Percentiles rank a stretch among this genome's conserved stretches.
These are phyloP conservation scores for Cladophialophora exuberans DNA, from an alignment of 2,329 filamentous ascomycete genomes.

Conservation along the genomic window DNA sequence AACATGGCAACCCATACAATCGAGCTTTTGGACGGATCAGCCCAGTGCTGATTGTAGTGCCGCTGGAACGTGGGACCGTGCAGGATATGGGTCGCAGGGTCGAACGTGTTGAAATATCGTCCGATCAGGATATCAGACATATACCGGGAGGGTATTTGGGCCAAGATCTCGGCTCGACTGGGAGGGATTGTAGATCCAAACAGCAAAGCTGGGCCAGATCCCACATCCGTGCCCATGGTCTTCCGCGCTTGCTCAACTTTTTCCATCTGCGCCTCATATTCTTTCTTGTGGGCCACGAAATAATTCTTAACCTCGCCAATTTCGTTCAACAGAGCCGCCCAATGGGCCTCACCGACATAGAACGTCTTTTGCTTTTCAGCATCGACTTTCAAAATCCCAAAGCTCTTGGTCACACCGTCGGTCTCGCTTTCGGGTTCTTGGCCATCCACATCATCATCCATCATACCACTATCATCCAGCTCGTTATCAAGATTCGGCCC, in stretches of 20 bases:
- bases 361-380: slow-evolving; percentile 73
- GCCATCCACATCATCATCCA: slow-evolving; percentile 60
- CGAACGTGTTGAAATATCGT: slow-evolving; percentile 86
- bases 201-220: slow-evolving; percentile 73
- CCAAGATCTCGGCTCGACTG: slow-evolving; percentile 75
- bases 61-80: slow-evolving; percentile 85
- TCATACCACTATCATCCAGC: slow-evolving; percentile 35
- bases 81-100: slow-evolving; percentile 70
- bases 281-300: slow-evolving; percentile 83
- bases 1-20: slow-evolving; percentile 66
- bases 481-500: slow-evolving; percentile 41
- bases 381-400: slow-evolving; percentile 83
- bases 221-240: slow-evolving; percentile 58
- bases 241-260: slow-evolving; percentile 71
- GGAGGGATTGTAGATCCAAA: slow-evolving; percentile 72
- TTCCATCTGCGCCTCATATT: slow-evolving; percentile 79
- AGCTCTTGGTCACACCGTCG: slow-evolving; percentile 70
- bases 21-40: slow-evolving; percentile 58
- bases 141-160: slow-evolving; percentile 77
- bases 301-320: slow-evolving; percentile 94
- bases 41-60: slow-evolving; percentile 66
- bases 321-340: slow-evolving; percentile 78
- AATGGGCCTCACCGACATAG: slow-evolving; percentile 82
- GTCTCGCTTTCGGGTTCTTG: slow-evolving; percentile 68
- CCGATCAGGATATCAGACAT: slow-evolving; percentile 83